Base-by-base conservation (phyloP, 495 filamentous ascomycete genomes). In the Durotheca rogersii region DNA sequence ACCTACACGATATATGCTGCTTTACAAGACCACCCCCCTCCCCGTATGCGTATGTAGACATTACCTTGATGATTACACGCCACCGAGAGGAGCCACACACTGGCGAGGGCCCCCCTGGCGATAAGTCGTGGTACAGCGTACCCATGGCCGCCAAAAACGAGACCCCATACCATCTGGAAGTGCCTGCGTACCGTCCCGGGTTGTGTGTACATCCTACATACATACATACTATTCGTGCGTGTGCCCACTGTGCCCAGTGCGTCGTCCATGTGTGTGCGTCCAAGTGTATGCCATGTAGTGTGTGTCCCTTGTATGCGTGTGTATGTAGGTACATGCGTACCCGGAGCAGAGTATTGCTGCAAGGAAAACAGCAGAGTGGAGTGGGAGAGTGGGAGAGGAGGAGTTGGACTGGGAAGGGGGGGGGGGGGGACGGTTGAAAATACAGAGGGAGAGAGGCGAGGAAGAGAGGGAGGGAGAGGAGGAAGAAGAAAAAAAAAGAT, bases 71-170 rank as follows among this genome's bases (percentile, higher is more conserved):
- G 45, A 63, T 53, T 59, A 61, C 58, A 65, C 61, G 53, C 61
- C 49, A 59, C 56, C 56, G 53, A 61, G 43, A 56, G 38, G 58
- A 61, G 58, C 61, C 53, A 64, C 53, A 64, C 54, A 64, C 47
- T 58, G 51, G 47, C 32, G 41, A 59, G 37, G 21, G 58, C 52
- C 48, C n/a, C 47, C 33, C 46, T 61, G 44, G 56, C 54, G 54
- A 58, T 56, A 52, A n/a, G n/a, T n/a, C n/a, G 56, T 56, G 61
- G 61, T 59, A 60, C 57, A 44, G n/a, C n/a, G n/a, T n/a, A 60
- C 51, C 52, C 51, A 56, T 20, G 57, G 57, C 57, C 57, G 30
- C 52, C 41, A 48, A 52, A 51, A 35, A 46, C 51, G 42, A 56
- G 52, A 47, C 51, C 57, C 47, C 51, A 56, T 60, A 46, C 43